Evolutionary conservation across 2,329 filamentous ascomycete genomes (phyloP), one percentile per base, ranked within the genome.

Genomic region (Akanthomyces lecanii): DNA sequence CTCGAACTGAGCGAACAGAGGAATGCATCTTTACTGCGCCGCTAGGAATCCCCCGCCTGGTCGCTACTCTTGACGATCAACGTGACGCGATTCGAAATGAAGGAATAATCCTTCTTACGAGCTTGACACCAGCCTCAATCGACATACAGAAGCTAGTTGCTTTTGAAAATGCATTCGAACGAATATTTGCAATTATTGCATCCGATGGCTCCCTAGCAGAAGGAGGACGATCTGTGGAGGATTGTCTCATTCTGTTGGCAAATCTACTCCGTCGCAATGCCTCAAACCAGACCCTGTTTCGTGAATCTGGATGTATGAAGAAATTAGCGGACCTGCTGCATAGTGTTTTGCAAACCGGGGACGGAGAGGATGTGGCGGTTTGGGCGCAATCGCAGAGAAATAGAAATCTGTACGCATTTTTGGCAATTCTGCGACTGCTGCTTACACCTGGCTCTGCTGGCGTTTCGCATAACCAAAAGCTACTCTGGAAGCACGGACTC

Each of bases 61-160:
- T 97, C 44, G 87, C 87, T 62, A 85, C 90, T 6, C 82, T 99
- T 48, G 91, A 96, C 70, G 95, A 99, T 72, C 83, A 82, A 54
- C 85, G 92, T 68, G 95, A 99, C 69, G 91, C 91, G 18, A 83
- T 98, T 54, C 87, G 94, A 66, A 96, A 96, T 76, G 91, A 96
- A 77, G 92, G 88, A 5, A 83, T 99, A 33, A 82, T 89, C n/a
- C 82, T 99, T 16, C 84, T 99, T 55, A 96, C 91, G 38, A 90
- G 92, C 63, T 82, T 99, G 36, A 97, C 95, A 0, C 91, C 92
- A 36, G 88, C 88, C 0, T 97, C 94, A 10, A 79, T 88, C 48
- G 93, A 98, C 70, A 85, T 99, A 59, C 93, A 98, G 73, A 98
- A 98, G 74, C 83, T 98, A 2, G 93, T 98, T 28, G 95, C 92